Conservation (phyloP, 1,139 yeast genomes). For the Arxiozyma slooffiae region DNA sequence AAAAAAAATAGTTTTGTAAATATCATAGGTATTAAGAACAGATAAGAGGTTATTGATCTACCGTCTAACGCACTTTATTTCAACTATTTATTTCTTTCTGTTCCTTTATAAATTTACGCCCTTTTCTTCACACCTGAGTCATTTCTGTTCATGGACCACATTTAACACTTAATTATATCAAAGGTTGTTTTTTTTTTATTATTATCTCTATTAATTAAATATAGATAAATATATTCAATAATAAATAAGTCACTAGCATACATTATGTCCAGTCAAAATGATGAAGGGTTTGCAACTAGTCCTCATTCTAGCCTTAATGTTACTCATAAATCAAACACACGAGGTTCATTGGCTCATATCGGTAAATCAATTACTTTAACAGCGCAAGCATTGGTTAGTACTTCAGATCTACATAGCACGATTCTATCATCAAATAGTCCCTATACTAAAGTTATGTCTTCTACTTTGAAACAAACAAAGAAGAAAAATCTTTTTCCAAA, state of each 20-base stretch:
- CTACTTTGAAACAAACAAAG: neutral
- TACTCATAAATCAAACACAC: neutral
- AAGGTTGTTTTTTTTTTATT: no score
- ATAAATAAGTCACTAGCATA: no score
- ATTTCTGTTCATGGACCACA: neutral
- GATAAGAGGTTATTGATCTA: neutral
- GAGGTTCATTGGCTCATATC: constrained; percentile 11
- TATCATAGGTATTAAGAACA: neutral
- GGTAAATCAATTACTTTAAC: constrained; percentile 38
- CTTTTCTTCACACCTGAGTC: no score
- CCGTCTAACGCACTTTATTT: no score
- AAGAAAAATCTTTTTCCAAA: neutral
- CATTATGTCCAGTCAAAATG: neutral
- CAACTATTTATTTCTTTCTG: no score
- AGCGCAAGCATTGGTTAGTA: constrained; percentile 36
- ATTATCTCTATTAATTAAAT: no score
- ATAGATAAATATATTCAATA: no score
- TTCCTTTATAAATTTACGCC: neutral
- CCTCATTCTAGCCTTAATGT: neutral
- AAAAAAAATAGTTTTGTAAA: neutral
- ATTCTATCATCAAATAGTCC: constrained; percentile 35
- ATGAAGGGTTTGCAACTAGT: neutral
- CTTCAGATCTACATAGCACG: constrained; percentile 26
- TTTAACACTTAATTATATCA: no score
- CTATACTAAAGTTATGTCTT: constrained; percentile 24